phyloP scores from a whole-genome alignment of 2,329 filamentous ascomycete species.

The Bipolaris cookei region DNA sequence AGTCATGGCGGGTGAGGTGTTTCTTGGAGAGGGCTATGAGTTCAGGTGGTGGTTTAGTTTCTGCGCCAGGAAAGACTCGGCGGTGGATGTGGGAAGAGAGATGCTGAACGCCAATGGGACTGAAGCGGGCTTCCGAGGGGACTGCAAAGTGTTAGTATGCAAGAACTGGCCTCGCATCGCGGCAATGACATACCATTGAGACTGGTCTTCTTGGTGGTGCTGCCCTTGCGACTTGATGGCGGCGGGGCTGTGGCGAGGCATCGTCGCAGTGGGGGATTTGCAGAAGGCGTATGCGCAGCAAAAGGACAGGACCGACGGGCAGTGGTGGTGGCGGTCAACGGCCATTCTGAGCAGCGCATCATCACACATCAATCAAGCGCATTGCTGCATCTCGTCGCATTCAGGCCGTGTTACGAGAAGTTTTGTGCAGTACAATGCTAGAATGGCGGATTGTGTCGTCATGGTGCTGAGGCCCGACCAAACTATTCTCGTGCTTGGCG shows the following conservation, averaged over 20 bases:
- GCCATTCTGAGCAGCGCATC: conserved; percentile 42
- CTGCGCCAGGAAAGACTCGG: conserved; percentile 75
- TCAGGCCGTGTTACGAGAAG: not conserved
- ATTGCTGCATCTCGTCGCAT: conserved; percentile 36
- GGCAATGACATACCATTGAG: conserved; percentile 31
- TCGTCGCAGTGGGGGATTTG: conserved; percentile 28
- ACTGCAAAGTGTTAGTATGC: conserved; percentile 27
- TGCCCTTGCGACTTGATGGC: conserved; percentile 7
- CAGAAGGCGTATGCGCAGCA: conserved; percentile 19
- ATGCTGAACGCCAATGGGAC: conserved; percentile 94
- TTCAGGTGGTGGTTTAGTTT: conserved; percentile 65
- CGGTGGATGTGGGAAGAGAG: conserved; percentile 81
- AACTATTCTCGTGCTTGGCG: conserved; percentile 7
- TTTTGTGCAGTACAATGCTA: not conserved
- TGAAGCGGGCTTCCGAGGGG: conserved; percentile 72
- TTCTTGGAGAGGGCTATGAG: conserved; percentile 81
- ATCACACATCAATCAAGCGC: conserved; percentile 19
- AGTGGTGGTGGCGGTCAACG: conserved; percentile 28
- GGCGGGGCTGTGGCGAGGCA: conserved; percentile 35
- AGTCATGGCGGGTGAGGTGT: conserved; percentile 82
- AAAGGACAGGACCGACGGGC: conserved; percentile 27
- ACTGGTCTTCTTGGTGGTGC: not conserved
- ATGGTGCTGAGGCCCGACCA: not conserved
- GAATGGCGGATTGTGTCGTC: not conserved
- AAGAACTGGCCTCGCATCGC: too few relatives aligned